phyloP scores from a whole-genome alignment of 768 basidiomycete genomes.

The Phanerochaete carnosa region DNA sequence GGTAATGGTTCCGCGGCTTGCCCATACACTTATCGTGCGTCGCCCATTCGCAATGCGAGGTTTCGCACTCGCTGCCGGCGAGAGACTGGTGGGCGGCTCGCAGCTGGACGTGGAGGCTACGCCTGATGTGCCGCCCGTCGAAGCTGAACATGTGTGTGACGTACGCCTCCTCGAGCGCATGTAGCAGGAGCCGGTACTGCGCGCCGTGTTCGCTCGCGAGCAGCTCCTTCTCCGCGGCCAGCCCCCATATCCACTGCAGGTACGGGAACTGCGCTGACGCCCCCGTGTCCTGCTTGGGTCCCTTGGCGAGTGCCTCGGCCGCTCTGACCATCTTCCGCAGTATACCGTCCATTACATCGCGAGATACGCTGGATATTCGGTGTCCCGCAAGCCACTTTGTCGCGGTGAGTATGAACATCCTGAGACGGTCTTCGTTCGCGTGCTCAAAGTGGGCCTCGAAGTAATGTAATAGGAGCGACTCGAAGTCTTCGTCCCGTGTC shows the following conservation, averaged over 20 bases:
- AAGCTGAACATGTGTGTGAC: neutral
- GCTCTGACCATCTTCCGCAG: neutral
- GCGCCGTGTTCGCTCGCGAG: neutral
- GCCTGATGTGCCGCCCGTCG: neutral
- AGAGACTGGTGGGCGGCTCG: too few species aligned
- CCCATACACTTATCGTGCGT: neutral
- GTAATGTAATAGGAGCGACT: neutral
- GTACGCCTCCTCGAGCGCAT: neutral
- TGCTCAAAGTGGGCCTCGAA: neutral
- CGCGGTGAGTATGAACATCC: neutral
- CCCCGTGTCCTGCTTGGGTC: too few species aligned
- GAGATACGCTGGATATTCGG: neutral
- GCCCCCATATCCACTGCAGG: neutral
- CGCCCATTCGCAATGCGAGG: neutral
- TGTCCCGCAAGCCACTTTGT: neutral
- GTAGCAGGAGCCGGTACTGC: neutral
- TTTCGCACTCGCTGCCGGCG: neutral
- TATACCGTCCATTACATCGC: neutral
- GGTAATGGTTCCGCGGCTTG: neutral
- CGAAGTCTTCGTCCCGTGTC: neutral
- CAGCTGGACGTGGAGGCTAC: neutral
- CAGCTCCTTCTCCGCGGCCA: neutral
- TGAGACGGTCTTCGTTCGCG: neutral
- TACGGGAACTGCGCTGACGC: too few species aligned
- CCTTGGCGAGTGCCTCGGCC: neutral